Percentiles rank a stretch among this genome's conserved stretches.
Evolutionary conservation across 2,329 filamentous ascomycete species (phyloP).

Genomic region (Ophiobolus disseminans): DNA sequence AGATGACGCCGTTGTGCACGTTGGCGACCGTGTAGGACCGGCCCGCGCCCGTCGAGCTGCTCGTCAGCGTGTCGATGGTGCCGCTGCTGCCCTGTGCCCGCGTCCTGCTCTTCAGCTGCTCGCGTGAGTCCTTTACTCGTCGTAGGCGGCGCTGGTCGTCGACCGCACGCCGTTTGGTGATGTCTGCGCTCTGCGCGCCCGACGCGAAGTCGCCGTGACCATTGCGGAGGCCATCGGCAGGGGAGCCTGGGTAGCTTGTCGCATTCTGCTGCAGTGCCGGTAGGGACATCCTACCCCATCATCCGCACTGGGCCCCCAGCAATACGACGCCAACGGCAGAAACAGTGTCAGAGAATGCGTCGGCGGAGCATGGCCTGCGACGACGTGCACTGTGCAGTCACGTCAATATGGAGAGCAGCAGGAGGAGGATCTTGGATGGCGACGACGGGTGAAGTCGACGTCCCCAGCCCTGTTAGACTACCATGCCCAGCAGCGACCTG

Average conservation of each 20-base stretch:
- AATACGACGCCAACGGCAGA: conserved; percentile 19
- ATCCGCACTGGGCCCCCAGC: conserved; percentile 26
- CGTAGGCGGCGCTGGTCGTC: conserved; percentile 43
- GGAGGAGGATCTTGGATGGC: conserved; percentile 20
- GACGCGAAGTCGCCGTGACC: conserved; percentile 37
- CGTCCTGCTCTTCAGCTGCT: conserved; percentile 45
- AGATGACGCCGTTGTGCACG: conserved; percentile 57
- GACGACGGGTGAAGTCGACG: conserved; percentile 29
- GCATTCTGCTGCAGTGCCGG: conserved; percentile 42
- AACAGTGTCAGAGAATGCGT: conserved; percentile 25
- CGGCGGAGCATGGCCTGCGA: conserved; percentile 27
- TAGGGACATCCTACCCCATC: conserved; percentile 47
- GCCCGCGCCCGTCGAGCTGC: conserved; percentile 36
- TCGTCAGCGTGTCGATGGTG: conserved; percentile 39
- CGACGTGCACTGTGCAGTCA: conserved; percentile 35
- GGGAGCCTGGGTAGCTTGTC: conserved; percentile 35
- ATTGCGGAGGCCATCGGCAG: conserved; percentile 13
- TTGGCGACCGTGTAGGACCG: conserved; percentile 57
- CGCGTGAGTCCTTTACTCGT: conserved; percentile 47
- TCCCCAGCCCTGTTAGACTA: conserved; percentile 30
- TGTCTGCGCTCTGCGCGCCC: conserved; percentile 36
- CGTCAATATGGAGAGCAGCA: conserved; percentile 29
- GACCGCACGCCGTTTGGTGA: conserved; percentile 37
- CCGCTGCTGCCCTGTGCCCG: conserved; percentile 40
- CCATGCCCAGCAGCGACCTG: conserved; percentile 28